Evolutionary conservation across 1,284 basidiomycete species (phyloP).

Genomic region (Paramarasmius palmivorus): DNA sequence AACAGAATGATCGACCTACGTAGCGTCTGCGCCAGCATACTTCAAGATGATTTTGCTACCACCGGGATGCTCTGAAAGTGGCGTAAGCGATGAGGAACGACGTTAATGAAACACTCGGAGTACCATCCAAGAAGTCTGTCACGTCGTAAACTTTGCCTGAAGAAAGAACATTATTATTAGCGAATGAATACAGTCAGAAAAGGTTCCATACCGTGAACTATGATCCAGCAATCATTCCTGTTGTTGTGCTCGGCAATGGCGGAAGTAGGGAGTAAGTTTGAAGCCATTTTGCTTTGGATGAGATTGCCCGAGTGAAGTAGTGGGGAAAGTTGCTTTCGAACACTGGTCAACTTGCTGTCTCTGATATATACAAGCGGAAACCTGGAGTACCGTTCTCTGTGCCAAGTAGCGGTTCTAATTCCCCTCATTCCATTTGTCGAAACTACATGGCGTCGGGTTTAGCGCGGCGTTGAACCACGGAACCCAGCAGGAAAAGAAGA

Average conservation of each 20-base stretch:
- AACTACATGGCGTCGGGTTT: too few relatives aligned
- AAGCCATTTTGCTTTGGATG: too few relatives aligned
- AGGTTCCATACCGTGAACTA: constrained; percentile 70
- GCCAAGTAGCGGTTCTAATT: too few relatives aligned
- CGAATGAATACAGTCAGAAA: constrained; percentile 31
- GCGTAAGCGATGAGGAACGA: neutral
- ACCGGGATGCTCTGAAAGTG: constrained; percentile 11
- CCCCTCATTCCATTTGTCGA: too few relatives aligned
- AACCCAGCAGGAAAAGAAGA: too few relatives aligned
- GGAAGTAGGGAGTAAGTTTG: too few relatives aligned
- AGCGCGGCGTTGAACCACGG: too few relatives aligned
- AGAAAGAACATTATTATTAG: constrained; percentile 2
- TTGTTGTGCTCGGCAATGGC: constrained; percentile 71
- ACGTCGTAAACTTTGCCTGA: constrained; percentile 72
- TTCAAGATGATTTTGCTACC: constrained; percentile 46
- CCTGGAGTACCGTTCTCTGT: too few relatives aligned
- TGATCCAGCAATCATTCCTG: constrained; percentile 84
- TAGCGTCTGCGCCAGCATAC: constrained; percentile 80
- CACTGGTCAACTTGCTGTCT: too few relatives aligned
- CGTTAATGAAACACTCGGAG: constrained; percentile 10
- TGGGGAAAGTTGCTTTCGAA: too few relatives aligned
- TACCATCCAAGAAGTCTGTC: constrained; percentile 73
- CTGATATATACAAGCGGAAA: too few relatives aligned
- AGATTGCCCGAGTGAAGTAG: too few relatives aligned
- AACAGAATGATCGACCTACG: constrained; percentile 18